Evolutionary conservation across 176 grass and related monocot species (phyloP), one percentile per base, ranked within the genome.

Genomic region (Avena insularis): DNA sequence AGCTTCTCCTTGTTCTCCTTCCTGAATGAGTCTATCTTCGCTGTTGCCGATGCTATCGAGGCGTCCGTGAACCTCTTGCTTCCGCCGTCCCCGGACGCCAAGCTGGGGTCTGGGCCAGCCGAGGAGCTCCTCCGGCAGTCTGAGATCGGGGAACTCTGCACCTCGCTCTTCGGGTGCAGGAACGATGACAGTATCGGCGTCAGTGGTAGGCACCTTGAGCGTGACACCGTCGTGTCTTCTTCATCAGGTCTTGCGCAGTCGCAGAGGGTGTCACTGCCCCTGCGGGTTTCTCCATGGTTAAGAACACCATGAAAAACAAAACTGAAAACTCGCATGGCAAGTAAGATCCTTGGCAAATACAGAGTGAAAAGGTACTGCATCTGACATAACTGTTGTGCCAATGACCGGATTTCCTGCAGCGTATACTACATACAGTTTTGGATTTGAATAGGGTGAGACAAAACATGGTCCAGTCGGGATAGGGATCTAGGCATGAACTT

Each of bases 81-180:
- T 71, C 91, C 87, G 35, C 89, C 89, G 49, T 86, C 87, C 54
- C 66, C 48, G 1, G 92, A 88, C 0, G 80, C 85, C 72, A 77
- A 40, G 46, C 57, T 76, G 14, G 57, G 71, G 77, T 94, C 92
- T 55, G 64, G 79, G 36, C 85, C 87, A 0, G 84, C 80, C 3
- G 90, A 90, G 48, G 95, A 97, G 89, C 90, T 90, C 75, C 91
- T 91, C 12, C 87, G 82, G 87, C 95, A 89, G 77, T 95, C 92
- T 6, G 88, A 92, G 29, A 91, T 4, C 11, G 92, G 95, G 47
- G 95, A 97, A 59, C 82, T 93, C 4, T 84, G 74, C 2, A 62
- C 29, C 35, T 93, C 90, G 6, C 21, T 88, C 86, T 91, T 91
- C 1, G 82, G 70, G 17, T 91, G 82, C 61, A 91, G 62, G 62